Conservation (phyloP, 2,329 filamentous ascomycete genomes). For the Fusarium ramigenum region DNA sequence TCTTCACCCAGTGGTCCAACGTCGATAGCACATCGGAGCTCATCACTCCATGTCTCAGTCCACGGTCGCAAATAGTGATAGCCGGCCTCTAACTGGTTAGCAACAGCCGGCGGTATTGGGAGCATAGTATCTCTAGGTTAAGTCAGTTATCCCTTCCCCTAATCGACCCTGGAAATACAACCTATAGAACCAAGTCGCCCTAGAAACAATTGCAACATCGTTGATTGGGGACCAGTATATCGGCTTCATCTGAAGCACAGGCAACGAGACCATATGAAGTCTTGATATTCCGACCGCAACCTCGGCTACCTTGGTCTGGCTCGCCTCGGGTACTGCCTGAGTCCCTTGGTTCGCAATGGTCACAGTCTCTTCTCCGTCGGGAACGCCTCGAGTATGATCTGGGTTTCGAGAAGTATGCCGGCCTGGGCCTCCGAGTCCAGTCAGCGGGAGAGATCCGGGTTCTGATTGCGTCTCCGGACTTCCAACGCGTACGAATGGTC, state of each 20-base stretch:
- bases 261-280: slow-evolving; percentile 87
- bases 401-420: slow-evolving; percentile 10
- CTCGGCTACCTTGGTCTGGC: slow-evolving; percentile 54
- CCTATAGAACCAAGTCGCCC: slow-evolving; percentile 97
- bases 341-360: slow-evolving; percentile 10
- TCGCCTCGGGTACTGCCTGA: slow-evolving; percentile 1
- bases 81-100: slow-evolving; percentile 92
- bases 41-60: slow-evolving; percentile 92
- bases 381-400: neutral
- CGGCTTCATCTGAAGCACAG: slow-evolving; percentile 87
- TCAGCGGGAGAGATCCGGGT: slow-evolving; percentile 13
- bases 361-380: slow-evolving; percentile 8
- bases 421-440: neutral
- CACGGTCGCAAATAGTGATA: slow-evolving; percentile 88
- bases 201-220: slow-evolving; percentile 81
- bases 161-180: slow-evolving; percentile 35
- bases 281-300: slow-evolving; percentile 91
- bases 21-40: slow-evolving; percentile 88
- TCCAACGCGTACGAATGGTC: slow-evolving; percentile 61
- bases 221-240: slow-evolving; percentile 98
- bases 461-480: slow-evolving; percentile 45
- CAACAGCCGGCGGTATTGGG: slow-evolving; percentile 83
- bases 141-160: slow-evolving; percentile 24
- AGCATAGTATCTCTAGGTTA: slow-evolving; percentile 80
- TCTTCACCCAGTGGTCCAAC: slow-evolving; percentile 90